Percentiles rank a stretch among this genome's conserved stretches.
These are phyloP conservation scores for Stagonosporopsis chrysanthemi DNA, from an alignment of 2,329 filamentous ascomycete species.

Conservation along the genomic window DNA sequence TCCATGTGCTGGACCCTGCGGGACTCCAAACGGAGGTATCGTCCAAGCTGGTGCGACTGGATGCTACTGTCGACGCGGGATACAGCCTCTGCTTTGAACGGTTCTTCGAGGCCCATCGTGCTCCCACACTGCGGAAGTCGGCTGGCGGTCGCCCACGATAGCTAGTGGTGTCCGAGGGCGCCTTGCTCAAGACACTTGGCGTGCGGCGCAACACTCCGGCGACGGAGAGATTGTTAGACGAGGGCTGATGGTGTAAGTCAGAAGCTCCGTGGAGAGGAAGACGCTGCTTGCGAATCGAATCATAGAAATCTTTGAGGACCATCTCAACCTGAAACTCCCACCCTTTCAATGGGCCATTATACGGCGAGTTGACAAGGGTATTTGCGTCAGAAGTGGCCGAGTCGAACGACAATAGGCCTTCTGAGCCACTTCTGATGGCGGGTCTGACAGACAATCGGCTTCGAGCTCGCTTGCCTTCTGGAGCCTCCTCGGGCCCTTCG, in stretches of 20 bases:
- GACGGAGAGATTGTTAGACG: conserved; percentile 72
- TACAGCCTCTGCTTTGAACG: conserved; percentile 80
- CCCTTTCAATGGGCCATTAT: conserved; percentile 74
- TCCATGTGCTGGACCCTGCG: conserved; percentile 91
- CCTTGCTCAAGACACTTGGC: conserved; percentile 91
- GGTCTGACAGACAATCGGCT: conserved; percentile 56
- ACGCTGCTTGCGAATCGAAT: conserved; percentile 84
- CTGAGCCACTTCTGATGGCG: conserved; percentile 46
- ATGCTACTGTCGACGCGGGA: conserved; percentile 81
- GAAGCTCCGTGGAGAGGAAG: conserved; percentile 81
- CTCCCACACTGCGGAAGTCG: conserved; percentile 69
- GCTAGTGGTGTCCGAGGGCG: conserved; percentile 80
- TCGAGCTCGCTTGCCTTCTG: conserved; percentile 46
- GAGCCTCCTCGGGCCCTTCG: conserved; percentile 42
- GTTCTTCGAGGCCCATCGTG: conserved; percentile 84
- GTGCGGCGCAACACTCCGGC: conserved; percentile 78
- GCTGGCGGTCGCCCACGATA: conserved; percentile 73
- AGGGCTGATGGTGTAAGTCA: conserved; percentile 59
- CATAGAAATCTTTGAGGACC: conserved; percentile 92
- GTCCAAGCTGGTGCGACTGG: conserved; percentile 92
- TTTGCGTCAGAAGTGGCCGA: conserved; percentile 64
- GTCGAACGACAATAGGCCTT: conserved; percentile 46
- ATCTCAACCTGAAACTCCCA: conserved; percentile 91
- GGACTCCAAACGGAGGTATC: conserved; percentile 94
- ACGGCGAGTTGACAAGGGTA: conserved; percentile 78